Evolutionary conservation across 306 rosid genomes (phyloP), one percentile per base, ranked within the genome.

Genomic region (Senna siamea): DNA sequence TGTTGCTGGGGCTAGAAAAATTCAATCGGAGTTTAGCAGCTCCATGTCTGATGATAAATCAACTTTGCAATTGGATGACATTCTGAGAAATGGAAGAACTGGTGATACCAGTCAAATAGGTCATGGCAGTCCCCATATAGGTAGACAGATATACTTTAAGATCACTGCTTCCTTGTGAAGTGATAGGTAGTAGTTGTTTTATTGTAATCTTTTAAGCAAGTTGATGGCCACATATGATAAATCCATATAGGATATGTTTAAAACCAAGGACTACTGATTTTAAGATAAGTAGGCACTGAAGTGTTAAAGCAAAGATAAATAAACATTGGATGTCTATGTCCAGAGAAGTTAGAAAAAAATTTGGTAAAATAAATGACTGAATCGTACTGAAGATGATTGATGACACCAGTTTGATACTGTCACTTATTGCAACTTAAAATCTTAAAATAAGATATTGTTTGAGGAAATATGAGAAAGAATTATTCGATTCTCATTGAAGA

Each of bases 81-180:
- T 11, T 26, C 26, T 56, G 34, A 81, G 76, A 66, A 83, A 80
- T 69, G 79, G 81, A 44, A 59, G 77, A 80, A 78, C 79, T 61
- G 80, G 80, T 76, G 85, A 82, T 61, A 34, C 80, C 35, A 76
- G 53, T 78, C 81, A 76, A 76, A 83, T 82, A 72, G 86, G 78
- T 79, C 79, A 77, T 60, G 88, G 84, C 51, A 78, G 72, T 70
- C 37, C 75, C 78, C 19, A 28, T 75, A 56, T 13, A 78, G 87
- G 84, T 82, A 85, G 70, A 75, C 71, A 58, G 14, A 74, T 41
- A 59, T 72, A 73, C 76, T 80, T 68, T 57, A 55, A 64, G 43
- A 51, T 51, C 9, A 22, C 50, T 48, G 26, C 55, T 75, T 53
- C 65, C 35, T 66, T 23, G 69, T 75, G 66, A 63, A 78, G 48